Evolutionary conservation across 2,329 filamentous ascomycete genomes (phyloP), one percentile per base, ranked within the genome.

Genomic region (Xylariales sp.): DNA sequence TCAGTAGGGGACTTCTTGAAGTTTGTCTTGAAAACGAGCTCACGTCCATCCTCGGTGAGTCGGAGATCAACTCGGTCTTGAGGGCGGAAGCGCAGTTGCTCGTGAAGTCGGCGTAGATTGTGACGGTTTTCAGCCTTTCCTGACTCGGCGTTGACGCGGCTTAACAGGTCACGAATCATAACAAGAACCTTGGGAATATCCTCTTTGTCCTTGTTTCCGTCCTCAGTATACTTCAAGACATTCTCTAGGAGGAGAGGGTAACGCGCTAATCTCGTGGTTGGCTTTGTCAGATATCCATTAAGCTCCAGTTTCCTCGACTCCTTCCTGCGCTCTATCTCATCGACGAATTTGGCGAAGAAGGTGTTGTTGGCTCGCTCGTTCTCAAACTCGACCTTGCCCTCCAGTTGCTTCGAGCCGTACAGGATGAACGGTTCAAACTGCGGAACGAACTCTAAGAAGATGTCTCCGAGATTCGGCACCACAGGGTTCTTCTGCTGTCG

Each of bases 101-200:
- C 83, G 57, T 96, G 93, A 21, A 98, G 75, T 50, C 89, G 86
- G 61, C 91, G 85, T 40, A 98, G 69, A 59, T 97, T 97, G 72
- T 95, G 97, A 37, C 93, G 85, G 58, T 98, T 98, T 63, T 98
- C 93, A 1, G 93, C 89, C 67, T 95, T 96, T 52, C 93, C 93
- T 49, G 89, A 95, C 61, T 97, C 93, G 12, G 87, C 78, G 55
- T 98, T 98, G 56, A 98, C 93, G 47, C 87, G 78, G 36, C 80
- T 85, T 34, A 98, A 68, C 50, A 95, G 84, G 49, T 91, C 87
- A 53, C 88, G 83, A 64, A 98, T 96, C 60, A 88, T 76, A 19
- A 73, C 78, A 50, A 97, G 79, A 6, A 93, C 93, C 61, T 88
- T 88, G 1, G 91, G 93, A 45, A 98, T 86, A 56, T 97, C 89